These are phyloP conservation scores for Jaltomata sinuosa DNA, from an alignment of 257 asterid species.

Conservation along the genomic window DNA sequence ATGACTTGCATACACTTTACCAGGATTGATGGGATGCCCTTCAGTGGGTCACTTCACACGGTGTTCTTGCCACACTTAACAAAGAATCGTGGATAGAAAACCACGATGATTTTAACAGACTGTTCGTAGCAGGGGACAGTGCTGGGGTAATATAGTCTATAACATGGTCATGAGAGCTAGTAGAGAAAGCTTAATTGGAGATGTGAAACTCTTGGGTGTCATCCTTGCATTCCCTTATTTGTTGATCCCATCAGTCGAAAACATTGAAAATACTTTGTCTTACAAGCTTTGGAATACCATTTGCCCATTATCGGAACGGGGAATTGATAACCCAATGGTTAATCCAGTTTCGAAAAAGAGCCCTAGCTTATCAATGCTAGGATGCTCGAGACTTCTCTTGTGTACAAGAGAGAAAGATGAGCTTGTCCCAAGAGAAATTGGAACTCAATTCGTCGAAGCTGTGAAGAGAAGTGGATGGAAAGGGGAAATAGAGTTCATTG, in stretches of 20 bases:
- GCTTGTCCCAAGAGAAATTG: background rate
- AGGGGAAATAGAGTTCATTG: constrained; percentile 5
- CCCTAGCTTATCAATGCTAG: background rate
- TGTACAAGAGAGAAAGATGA: background rate
- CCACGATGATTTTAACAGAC: background rate
- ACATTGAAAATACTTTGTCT: background rate
- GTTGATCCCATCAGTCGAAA: background rate
- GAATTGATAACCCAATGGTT: constrained; percentile 4
- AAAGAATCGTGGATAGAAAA: constrained; percentile 3
- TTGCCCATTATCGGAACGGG: background rate
- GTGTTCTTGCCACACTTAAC: background rate
- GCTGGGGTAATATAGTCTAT: constrained; percentile 22
- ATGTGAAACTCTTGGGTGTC: background rate
- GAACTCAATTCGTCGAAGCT: background rate
- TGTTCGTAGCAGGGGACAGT: constrained; percentile 11
- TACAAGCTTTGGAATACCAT: background rate
- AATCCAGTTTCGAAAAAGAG: background rate
- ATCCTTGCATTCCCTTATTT: background rate
- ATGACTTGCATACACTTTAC: background rate
- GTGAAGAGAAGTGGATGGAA: constrained; percentile 6
- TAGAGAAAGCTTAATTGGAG: background rate
- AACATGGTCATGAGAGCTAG: constrained; percentile 8
- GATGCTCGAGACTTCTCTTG: constrained; percentile 1
- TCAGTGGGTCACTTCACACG: constrained; percentile 21
- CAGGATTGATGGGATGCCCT: constrained; percentile 20